These are phyloP conservation scores for Mycena polygramma DNA, from an alignment of 768 basidiomycete species.

Conservation along the genomic window DNA sequence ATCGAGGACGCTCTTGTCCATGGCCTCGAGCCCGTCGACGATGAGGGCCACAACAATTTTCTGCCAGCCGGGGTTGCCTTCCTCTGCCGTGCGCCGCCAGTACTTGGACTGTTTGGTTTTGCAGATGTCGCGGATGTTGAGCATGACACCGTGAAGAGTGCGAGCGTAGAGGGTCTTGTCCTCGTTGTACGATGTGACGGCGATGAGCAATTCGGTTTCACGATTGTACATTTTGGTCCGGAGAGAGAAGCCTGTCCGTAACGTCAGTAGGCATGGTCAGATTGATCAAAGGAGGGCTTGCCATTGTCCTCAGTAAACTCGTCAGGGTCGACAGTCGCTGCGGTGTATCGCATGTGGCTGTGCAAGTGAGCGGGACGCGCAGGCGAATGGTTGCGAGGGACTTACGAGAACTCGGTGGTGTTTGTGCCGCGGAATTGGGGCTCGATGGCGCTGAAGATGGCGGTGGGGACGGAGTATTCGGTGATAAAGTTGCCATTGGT, in stretches of 20 bases:
- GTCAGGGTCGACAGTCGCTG: constrained; percentile 67
- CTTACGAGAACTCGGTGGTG: constrained; percentile 93
- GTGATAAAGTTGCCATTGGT: constrained; percentile 94
- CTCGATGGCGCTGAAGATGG: constrained; percentile 87
- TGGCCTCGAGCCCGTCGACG: constrained; percentile 92
- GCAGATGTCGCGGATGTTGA: constrained; percentile 98
- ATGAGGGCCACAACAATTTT: constrained; percentile 91
- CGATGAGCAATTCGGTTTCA: constrained; percentile 93
- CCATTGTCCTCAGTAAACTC: constrained; percentile 67
- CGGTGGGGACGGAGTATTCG: constrained; percentile 90
- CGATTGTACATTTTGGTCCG: constrained; percentile 89
- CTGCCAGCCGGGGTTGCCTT: constrained; percentile 91
- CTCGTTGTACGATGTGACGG: constrained; percentile 94
- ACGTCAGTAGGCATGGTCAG: background rate
- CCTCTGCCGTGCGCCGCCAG: constrained; percentile 87
- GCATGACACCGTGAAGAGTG: constrained; percentile 81
- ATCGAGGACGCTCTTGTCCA: constrained; percentile 96
- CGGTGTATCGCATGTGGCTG: constrained; percentile 95
- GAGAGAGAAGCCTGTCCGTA: constrained; percentile 72
- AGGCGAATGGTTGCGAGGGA: constrained; percentile 20
- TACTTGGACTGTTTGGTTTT: constrained; percentile 95
- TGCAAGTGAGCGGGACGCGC: constrained; percentile 4
- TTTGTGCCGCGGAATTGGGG: constrained; percentile 77
- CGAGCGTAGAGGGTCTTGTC: constrained; percentile 93
- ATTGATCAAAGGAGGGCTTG: background rate